Conservation (phyloP, 768 basidiomycete species). For the Paxillus ammoniavirescens region DNA sequence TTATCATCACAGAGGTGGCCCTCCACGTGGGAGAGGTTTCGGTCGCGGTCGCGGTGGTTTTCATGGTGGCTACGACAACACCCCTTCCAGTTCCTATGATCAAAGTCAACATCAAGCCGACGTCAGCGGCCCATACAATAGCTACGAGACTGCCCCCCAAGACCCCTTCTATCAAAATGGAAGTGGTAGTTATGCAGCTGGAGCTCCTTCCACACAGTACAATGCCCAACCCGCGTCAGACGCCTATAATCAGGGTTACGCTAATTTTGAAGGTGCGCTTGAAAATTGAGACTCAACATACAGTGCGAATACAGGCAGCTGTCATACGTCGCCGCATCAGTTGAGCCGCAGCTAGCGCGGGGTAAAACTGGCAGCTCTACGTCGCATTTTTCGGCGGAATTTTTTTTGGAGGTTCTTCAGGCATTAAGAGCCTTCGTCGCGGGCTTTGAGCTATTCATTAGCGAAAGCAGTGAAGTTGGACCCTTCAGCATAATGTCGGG, state of each 20-base stretch:
- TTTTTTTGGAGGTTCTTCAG: slow-evolving; percentile 22
- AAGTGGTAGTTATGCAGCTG: slow-evolving; percentile 54
- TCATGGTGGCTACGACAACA: slow-evolving; percentile 55
- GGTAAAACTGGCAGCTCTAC: slow-evolving; percentile 41
- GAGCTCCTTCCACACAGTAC: slow-evolving; percentile 53
- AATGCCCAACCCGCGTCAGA: slow-evolving; percentile 43
- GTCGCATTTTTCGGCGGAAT: slow-evolving; percentile 21
- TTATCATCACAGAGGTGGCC: slow-evolving; percentile 60
- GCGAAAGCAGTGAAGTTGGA: slow-evolving; percentile 45
- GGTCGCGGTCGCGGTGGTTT: slow-evolving; percentile 55
- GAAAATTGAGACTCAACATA: slow-evolving; percentile 59
- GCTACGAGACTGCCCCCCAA: slow-evolving; percentile 57
- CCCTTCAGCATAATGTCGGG: slow-evolving; percentile 24
- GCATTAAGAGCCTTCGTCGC: slow-evolving; percentile 36
- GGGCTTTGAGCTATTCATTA: slow-evolving; percentile 49
- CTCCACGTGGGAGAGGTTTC: slow-evolving; percentile 44
- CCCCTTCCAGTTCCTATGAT: slow-evolving; percentile 59
- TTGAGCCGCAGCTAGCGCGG: slow-evolving; percentile 50
- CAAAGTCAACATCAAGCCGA: slow-evolving; percentile 63
- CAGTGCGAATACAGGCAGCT: slow-evolving; percentile 44
- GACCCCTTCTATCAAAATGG: slow-evolving; percentile 73
- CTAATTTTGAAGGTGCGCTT: slow-evolving; percentile 84
- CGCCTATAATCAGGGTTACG: slow-evolving; percentile 59
- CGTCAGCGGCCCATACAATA: slow-evolving; percentile 64
- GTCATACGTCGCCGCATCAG: slow-evolving; percentile 29